Conservation (phyloP, 1,284 basidiomycete genomes). For the Trichosporon sp. region DNA sequence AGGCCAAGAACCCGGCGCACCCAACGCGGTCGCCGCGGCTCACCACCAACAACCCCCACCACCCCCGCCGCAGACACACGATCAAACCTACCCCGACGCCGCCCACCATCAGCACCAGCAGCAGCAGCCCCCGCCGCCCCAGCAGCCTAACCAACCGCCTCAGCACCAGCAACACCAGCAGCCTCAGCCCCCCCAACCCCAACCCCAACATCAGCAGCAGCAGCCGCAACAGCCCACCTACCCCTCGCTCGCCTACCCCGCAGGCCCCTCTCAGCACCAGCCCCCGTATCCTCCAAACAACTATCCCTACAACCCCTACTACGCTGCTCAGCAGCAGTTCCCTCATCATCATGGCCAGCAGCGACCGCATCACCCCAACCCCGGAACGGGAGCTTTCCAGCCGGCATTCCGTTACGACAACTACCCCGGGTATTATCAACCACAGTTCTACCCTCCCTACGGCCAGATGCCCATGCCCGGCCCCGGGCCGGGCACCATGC, state of each 20-base stretch:
- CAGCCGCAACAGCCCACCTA: conserved; percentile 15
- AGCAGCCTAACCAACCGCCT: background rate
- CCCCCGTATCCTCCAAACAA: conserved; percentile 10
- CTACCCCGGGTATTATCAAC: conserved; percentile 7
- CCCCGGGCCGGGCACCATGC: conserved; percentile 42
- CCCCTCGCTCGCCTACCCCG: conserved; percentile 15
- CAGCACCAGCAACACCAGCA: background rate
- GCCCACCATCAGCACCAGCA: background rate
- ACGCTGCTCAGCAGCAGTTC: conserved; percentile 1
- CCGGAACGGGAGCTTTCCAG: conserved; percentile 13
- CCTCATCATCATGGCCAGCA: conserved; percentile 13
- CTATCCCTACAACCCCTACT: conserved; percentile 16
- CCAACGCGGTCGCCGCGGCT: conserved; percentile 1
- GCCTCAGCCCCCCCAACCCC: conserved; percentile 3
- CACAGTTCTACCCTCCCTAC: conserved; percentile 19
- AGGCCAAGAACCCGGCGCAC: conserved; percentile 6
- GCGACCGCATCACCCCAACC: conserved; percentile 12
- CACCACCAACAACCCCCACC: background rate
- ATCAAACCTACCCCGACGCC: background rate
- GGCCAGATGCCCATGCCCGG: conserved; percentile 32
- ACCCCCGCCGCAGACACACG: background rate
- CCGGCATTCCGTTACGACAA: conserved; percentile 16
- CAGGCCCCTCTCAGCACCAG: conserved; percentile 17
- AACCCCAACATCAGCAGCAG: conserved; percentile 14
- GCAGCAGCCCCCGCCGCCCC: background rate